Base-by-base conservation (phyloP, 129 eudicot genomes). In the Gnaphalium uliginosum region DNA sequence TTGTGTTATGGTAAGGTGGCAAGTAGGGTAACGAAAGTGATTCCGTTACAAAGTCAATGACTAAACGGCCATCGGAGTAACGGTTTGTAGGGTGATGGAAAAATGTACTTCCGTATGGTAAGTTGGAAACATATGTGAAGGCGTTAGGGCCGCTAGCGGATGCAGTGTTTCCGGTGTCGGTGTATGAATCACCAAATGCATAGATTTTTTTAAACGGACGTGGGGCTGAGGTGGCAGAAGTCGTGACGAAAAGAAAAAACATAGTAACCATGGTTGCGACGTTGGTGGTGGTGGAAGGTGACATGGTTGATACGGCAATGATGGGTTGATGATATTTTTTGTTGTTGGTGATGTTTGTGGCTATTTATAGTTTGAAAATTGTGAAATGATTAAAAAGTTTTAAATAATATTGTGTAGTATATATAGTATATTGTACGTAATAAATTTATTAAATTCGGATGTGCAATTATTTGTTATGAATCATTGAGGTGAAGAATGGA, bases 1-100 rank as follows among this genome's bases (percentile, higher is more conserved):
- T 78, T 0, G 65, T 53, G 75, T 85, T 35, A 35, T 9, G 82
- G 62, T 90, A 90, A 2, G 98, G 96, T 11, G 96, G 97, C 67
- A 90, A 24, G 82, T 71, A 85, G 8, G 96, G 98, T 18, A 93
- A 53, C 0, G 91, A 83, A 0, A 90, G 88, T 2, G 82, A 75
- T 46, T 85, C 74, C 4, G 97, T 78, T 1, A 93, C 82, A 41
- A 93, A 93, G 74, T 93, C 98, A 43, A 93, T 90, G 69, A 90
- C 90, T 1, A 90, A 80, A 50, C 96, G 90, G 66, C 98, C 98
- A 13, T 93, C 96, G 8, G 96, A 90, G 86, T 86, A 93, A 32
- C 97, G 88, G 85, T 93, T 90, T 32, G 98, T 90, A 57, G 98
- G 88, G 86, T 71, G 90, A 90, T 86, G 96, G 87, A 93, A 93